Evolutionary conservation across 495 filamentous ascomycete species (phyloP), one percentile per base, ranked within the genome.

Genomic region (Hypoxylon fuscum): DNA sequence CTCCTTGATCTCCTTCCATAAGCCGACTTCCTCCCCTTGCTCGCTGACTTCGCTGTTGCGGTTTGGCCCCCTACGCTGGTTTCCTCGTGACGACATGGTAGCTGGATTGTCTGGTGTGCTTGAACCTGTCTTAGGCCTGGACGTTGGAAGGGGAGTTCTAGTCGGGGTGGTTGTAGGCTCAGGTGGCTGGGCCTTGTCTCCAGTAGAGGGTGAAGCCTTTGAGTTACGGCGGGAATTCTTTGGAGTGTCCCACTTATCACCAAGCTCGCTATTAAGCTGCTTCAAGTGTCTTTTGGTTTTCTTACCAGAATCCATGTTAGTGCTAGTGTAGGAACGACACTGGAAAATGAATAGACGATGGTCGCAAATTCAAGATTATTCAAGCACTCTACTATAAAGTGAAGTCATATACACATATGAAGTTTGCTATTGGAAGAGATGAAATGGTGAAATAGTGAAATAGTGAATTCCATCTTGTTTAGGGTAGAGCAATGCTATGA

Each of bases 1-100:
- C 3, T 78, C 76, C 58, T 78, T 79, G 64, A 77, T 65, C n/a
- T 73, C 69, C 42, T 72, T 67, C 80, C 80, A 82, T 15, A 80
- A 59, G 14, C 70, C 66, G 10, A 76, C 68, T 53, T 82, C 80
- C 38, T 82, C 80, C 15, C 80, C 80, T 51, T 79, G 76, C 47
- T 71, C 68, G 10, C 74, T 72, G 34, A 69, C 73, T 50, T 77
- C 77, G 40, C 74, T 80, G 59, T 80, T 80, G 51, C 79, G 74
- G 69, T 79, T 80, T 5, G 77, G 74, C 5, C 78, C 79, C 35
- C 80, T 77, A 4, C 74, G 65, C 31, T 76, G 76, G 31, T 79
- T 76, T 15, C 74, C 79, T 35, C 79, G 72, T 0, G 77, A 75
- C 17, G 78, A 77, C 79, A 81, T 82, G 49, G 23, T 38, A 31